Percentiles rank a stretch among this genome's conserved stretches.
Conservation (phyloP, 768 basidiomycete genomes). For the Kondoa subrosea region DNA sequence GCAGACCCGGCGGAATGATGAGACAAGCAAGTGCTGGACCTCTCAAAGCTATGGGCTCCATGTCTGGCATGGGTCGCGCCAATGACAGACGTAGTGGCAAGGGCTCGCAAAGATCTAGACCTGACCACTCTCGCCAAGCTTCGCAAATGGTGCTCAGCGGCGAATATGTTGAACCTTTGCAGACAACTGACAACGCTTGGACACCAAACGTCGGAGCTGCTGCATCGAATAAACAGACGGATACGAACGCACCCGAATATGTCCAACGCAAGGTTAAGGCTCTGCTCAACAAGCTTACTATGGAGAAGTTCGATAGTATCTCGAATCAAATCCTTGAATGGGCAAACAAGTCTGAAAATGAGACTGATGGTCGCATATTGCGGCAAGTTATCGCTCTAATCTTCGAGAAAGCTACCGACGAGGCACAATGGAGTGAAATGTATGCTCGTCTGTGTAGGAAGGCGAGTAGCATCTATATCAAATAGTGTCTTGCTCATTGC, state of each 20-base stretch:
- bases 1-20: constrained; percentile 35
- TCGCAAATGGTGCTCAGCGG: constrained; percentile 17
- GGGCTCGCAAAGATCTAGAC: constrained; percentile 20
- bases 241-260: constrained; percentile 54
- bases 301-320: constrained; percentile 91
- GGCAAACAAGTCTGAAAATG: constrained; percentile 83
- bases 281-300: constrained; percentile 84
- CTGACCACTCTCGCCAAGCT: constrained; percentile 19
- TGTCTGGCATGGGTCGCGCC: constrained; percentile 45
- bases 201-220: constrained; percentile 36
- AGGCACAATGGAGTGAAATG: constrained; percentile 91
- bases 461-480: constrained; percentile 50
- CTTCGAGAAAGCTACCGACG: constrained; percentile 94
- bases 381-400: constrained; percentile 91
- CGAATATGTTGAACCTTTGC: constrained; percentile 63
- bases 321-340: constrained; percentile 85
- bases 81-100: constrained; percentile 39
- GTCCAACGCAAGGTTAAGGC: constrained; percentile 86
- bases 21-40: constrained; percentile 62
- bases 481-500: constrained; percentile 47
- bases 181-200: constrained; percentile 71
- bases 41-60: constrained; percentile 10
- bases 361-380: constrained; percentile 81
- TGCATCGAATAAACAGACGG: constrained; percentile 23
- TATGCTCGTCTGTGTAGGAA: constrained; percentile 86